Conservation (phyloP, 495 filamentous ascomycete genomes). For the Daldinia decipiens region DNA sequence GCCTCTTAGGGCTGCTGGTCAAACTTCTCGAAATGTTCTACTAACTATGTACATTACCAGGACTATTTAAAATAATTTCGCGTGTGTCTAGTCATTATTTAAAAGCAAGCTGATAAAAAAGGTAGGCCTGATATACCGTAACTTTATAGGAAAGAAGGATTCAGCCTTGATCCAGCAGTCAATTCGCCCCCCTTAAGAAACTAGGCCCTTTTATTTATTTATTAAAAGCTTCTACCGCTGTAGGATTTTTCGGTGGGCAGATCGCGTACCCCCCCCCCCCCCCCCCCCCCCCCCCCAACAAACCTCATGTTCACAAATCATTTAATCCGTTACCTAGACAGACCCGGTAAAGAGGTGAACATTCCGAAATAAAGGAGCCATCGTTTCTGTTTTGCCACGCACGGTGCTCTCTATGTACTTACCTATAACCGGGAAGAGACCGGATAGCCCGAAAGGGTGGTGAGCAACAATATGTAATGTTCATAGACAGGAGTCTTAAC, state of each 20-base stretch:
- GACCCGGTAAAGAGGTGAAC: background rate
- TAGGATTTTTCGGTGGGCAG: background rate
- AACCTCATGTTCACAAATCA: background rate
- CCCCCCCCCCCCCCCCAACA: no score
- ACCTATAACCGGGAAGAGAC: background rate
- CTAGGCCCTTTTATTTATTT: background rate
- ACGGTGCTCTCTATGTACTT: background rate
- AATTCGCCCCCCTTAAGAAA: background rate
- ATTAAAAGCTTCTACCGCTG: background rate
- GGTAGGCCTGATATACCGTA: background rate
- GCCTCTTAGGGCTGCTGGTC: constrained; percentile 34
- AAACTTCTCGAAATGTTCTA: constrained; percentile 36
- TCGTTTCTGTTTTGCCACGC: background rate
- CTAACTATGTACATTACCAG: no score
- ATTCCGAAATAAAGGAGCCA: background rate
- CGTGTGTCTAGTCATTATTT: background rate
- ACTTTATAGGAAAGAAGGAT: background rate
- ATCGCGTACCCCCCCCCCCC: background rate
- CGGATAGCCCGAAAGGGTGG: background rate
- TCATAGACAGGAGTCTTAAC: background rate
- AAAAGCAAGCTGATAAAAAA: background rate
- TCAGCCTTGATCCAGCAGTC: background rate
- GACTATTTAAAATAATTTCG: background rate
- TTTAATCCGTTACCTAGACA: background rate
- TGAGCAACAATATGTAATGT: background rate